These are phyloP conservation scores for Daedaleopsis sinensis DNA, from an alignment of 768 basidiomycete species.

Conservation along the genomic window DNA sequence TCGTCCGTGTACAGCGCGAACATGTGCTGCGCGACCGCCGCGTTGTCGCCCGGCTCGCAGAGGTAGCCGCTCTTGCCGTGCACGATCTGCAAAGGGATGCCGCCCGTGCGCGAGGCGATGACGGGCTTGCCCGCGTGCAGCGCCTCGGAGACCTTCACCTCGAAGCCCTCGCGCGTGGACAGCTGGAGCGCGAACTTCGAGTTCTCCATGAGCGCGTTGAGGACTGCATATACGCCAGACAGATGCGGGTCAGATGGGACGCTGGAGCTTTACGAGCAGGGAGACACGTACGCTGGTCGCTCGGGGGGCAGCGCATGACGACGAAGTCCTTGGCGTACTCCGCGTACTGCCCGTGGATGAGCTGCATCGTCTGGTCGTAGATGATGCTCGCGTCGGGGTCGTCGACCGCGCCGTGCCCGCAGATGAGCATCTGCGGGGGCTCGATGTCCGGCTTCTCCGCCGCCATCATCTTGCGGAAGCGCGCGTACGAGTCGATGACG, in stretches of 20 bases:
- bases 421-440: constrained; percentile 76
- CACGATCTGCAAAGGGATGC: constrained; percentile 90
- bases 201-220: constrained; percentile 89
- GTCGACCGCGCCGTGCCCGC: constrained; percentile 92
- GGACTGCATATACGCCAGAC: constrained; percentile 62
- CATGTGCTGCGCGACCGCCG: constrained; percentile 73
- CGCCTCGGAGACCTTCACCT: constrained; percentile 97
- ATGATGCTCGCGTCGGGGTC: constrained; percentile 95
- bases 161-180: constrained; percentile 93
- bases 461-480: constrained; percentile 72
- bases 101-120: constrained; percentile 84
- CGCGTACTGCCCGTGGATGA: constrained; percentile 45
- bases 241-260: not conserved
- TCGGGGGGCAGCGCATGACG: constrained; percentile 73
- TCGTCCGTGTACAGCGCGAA: constrained; percentile 80
- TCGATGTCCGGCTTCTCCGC: constrained; percentile 49
- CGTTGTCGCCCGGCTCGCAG: constrained; percentile 76
- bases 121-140: constrained; percentile 88
- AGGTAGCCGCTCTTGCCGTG: constrained; percentile 89
- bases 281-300: constrained; percentile 70
- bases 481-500: constrained; percentile 86
- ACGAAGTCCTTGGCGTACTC: constrained; percentile 44
- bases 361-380: constrained; percentile 75
- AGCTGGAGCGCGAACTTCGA: constrained; percentile 90
- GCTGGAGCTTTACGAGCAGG: not conserved